Evolutionary conservation across 106 monocot genomes (phyloP), one percentile per base, ranked within the genome.

Genomic region (Xerophyta viscosa): DNA sequence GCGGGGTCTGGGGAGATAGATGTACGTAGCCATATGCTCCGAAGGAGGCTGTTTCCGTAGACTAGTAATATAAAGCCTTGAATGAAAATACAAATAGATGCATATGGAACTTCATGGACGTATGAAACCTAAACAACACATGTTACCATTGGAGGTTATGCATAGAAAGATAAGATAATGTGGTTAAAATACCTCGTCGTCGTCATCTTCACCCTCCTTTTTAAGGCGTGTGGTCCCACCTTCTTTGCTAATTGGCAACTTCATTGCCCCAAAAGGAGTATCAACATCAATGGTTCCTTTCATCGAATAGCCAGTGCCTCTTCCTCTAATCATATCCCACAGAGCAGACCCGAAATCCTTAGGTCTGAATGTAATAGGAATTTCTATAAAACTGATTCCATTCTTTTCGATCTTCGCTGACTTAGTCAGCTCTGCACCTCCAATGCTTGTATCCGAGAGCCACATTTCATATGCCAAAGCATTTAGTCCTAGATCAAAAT

Each of bases 271-370:
- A 56, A 66, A 77, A 24, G 77, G 77, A 50, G 77, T 77, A 12
- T 77, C 70, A 6, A 56, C 70, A 46, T 77, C 66, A 42, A 77
- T 61, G n/a, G 29, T 30, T 36, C 77, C 77, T 46, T 77, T 71
- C 9, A 77, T 56, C 5, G 77, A 29, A 43, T 77, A 77, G 55
- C 61, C 77, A 27, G 65, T 66, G 33, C 66, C 77, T 37, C 45
- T 65, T 55, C 77, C 77, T 23, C 71, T 65, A 13, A 77, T 77
- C 70, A 77, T 77, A 52, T 77, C 70, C 77, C 71, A 77, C 6
- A 77, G 15, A 3, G 64, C 63, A 37, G 64, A 51, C 17, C 64
- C 71, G 22, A 71, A 52, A 19, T 64, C 64, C 57, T 64, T 58
- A 2, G 58, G 71, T 21, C 57, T 64, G 57, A 71, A 71, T 2